Conservation (phyloP, 441 rosid genomes). For the Gossypium gossypioides region DNA sequence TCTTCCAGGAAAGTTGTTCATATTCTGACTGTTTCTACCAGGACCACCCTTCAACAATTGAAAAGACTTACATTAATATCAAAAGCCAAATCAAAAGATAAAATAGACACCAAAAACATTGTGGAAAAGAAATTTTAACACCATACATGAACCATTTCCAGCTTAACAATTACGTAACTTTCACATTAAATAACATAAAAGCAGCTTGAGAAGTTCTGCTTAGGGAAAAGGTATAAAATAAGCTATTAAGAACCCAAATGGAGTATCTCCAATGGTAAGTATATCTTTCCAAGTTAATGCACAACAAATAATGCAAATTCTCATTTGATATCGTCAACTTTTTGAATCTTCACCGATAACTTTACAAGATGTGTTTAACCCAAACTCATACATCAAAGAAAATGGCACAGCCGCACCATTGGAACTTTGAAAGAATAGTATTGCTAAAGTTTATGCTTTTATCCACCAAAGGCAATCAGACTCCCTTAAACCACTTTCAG, state of each 20-base stretch:
- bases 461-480: not conserved
- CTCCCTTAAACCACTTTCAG: not conserved
- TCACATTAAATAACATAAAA: not conserved
- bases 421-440: not conserved
- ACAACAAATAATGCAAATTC: not conserved
- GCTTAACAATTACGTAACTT: not conserved
- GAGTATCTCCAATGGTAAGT: not conserved
- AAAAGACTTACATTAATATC: not conserved
- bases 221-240: not conserved
- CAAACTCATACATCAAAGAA: not conserved
- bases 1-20: constrained; percentile 31
- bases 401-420: not conserved
- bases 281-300: not conserved
- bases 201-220: not conserved
- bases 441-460: not conserved
- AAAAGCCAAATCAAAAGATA: not conserved
- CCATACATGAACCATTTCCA: not conserved
- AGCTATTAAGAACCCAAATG: constrained; percentile 12
- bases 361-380: not conserved
- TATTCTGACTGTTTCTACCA: constrained; percentile 21
- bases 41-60: constrained; percentile 38
- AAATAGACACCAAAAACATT: not conserved
- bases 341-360: not conserved
- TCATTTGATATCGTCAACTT: not conserved
- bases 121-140: not conserved